Conservation (phyloP, 257 asterid species). For the Perilla frutescens region DNA sequence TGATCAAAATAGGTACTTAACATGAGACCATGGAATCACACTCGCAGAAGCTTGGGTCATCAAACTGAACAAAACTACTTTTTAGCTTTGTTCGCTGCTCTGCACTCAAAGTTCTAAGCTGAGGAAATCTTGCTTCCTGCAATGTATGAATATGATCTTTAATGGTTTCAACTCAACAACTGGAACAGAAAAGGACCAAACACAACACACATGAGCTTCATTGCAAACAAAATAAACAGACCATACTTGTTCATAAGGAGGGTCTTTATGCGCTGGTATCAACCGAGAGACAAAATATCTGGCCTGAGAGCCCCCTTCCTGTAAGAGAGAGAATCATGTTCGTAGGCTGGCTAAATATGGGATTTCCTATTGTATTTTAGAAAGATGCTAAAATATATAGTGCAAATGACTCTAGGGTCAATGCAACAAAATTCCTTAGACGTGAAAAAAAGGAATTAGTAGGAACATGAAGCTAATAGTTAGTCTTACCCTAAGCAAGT, state of each 20-base stretch:
- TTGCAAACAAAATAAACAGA: conserved; percentile 4
- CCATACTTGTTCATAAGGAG: conserved; percentile 90
- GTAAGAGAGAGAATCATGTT: conserved; percentile 38
- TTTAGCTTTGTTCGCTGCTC: conserved; percentile 85
- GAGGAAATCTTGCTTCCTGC: conserved; percentile 98
- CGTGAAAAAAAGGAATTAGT: no score
- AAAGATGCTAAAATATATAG: conserved; percentile 9
- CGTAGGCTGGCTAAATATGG: neutral
- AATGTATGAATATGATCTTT: conserved; percentile 11
- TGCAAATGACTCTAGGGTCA: neutral
- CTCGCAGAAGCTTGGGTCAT: conserved; percentile 96
- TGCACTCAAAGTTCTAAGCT: conserved; percentile 75
- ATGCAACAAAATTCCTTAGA: no score
- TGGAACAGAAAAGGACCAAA: neutral
- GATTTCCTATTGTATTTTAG: neutral
- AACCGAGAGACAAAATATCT: conserved; percentile 90
- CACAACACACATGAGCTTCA: conserved; percentile 1
- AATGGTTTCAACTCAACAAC: neutral
- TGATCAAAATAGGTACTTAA: neutral
- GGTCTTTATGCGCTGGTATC: conserved; percentile 96
- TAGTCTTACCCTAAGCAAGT: conserved; percentile 9
- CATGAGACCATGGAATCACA: neutral
- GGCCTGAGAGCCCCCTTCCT: conserved; percentile 99
- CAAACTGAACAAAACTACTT: conserved; percentile 87
- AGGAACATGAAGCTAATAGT: neutral